Base-by-base conservation (phyloP, 352 stramenopile genomes). In the Phytophthora citricola region DNA sequence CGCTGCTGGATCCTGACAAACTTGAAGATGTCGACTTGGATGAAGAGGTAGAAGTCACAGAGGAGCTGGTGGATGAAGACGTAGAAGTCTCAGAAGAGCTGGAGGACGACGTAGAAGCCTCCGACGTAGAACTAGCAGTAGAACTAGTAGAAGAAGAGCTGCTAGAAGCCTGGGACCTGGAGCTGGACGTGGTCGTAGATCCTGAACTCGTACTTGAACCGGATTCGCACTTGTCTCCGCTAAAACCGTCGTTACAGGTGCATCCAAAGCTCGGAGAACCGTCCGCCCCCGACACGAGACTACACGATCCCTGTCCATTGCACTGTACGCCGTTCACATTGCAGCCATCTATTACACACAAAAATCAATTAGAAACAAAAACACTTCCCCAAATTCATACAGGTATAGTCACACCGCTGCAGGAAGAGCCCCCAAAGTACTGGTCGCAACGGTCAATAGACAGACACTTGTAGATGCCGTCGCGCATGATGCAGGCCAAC, bases 401-500 rank as follows among this genome's bases (percentile, higher is more conserved):
- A 36, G 8, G 9, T 36, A 14, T 36, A 5, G 31, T 36, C 74
- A 43, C 44, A 89, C 82, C 74, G 52, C 83, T 93, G 64, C 85
- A 93, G 3, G 71, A 54, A 41, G 66, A 71, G 39, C 61, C 66
- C 43, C 71, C 73, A 48, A 87, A 90, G 64, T 92, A 92, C 32
- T 81, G 46, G 53, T 95, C 87, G 57, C 87, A 95, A 4, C 87
- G 80, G 32, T 85, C 76, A 29, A 93, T 72, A 17, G 82, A 90
- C 44, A 95, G 76, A 49, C 87, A 95, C 65, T 93, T 92, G 79
- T 93, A 94, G 55, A 93, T 83, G 24, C 81, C 82, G 29, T 71
- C 41, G 32, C 63, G 77, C 76, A 69, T 76, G 44, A 93, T 89
- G 62, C 87, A 95, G 44, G 84, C 79, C 43, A 95, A 63, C 57